Base-by-base conservation (phyloP, 441 rosid species). In the Syzygium malaccense region DNA sequence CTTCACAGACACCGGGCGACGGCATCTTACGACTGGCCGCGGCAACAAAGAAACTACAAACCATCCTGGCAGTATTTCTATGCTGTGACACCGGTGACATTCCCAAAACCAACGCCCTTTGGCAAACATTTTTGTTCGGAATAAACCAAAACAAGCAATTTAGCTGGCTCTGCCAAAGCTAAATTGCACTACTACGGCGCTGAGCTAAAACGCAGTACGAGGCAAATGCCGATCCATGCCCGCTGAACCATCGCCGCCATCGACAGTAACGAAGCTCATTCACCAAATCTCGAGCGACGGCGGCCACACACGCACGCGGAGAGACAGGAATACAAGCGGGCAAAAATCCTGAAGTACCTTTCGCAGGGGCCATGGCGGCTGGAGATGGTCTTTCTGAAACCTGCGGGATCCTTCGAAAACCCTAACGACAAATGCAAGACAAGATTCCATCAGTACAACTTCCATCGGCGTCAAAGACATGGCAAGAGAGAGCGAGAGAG, bases 301-400 rank as follows among this genome's bases (percentile, higher is more conserved):
- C 18, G n/a, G 48, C 48, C 48, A 45, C 18, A n/a, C 51, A 14
- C 1, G 13, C n/a, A 75, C 18, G n/a, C 83, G 14, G 51, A 75
- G 8, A 75, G 51, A 45, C 30, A 3, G 83, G 53, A 75, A 51
- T 41, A 41, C 83, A 7, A 45, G 85, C 5, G 55, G 75, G 4
- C 12, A 11, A 55, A 55, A 7, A 45, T 45, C 15, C 28, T 25
- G 28, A 33, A 80, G 88, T 91, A 92, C 96, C 95, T 92, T 94
- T 94, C 12, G 92, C 85, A 37, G 93, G 93, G 41, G 94, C 93
- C 95, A 93, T 93, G 90, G 91, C 49, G 89, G 26, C 28, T 6
- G 51, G n/a, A 6, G 8, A 75, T 41, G 53, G 83, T 41, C n/a
- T 33, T 66, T 66, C 75, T 66, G 75, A 66, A 66, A 17, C 75